Evolutionary conservation across 768 basidiomycete species (phyloP).

Genomic region (Tubosaeta sp.): DNA sequence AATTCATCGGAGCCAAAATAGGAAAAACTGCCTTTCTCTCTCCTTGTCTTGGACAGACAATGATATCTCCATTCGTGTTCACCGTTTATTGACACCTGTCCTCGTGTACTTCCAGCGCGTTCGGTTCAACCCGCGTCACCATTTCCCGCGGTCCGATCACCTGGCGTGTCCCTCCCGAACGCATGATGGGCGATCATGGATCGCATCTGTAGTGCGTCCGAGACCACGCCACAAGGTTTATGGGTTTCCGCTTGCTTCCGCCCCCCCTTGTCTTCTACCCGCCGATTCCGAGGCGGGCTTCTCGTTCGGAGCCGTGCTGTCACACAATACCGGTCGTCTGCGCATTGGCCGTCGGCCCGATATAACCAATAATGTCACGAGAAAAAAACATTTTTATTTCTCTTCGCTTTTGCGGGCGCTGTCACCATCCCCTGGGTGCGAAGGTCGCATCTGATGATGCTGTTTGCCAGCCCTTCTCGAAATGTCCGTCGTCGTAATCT

Average conservation of each 20-base stretch:
- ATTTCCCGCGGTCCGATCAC: slow-evolving; percentile 2
- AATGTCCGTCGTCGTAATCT: slow-evolving; percentile 9
- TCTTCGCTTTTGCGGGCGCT: background rate
- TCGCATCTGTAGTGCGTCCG: slow-evolving; percentile 1
- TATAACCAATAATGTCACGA: background rate
- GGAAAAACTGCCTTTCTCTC: background rate
- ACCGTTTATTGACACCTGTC: background rate
- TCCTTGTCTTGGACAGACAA: background rate
- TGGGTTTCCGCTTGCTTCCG: slow-evolving; percentile 5
- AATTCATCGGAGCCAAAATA: background rate
- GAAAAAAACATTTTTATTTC: background rate
- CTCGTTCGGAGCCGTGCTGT: background rate
- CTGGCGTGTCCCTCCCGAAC: background rate
- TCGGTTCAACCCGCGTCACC: slow-evolving; percentile 3
- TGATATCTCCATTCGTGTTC: slow-evolving; percentile 1
- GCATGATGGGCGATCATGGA: background rate
- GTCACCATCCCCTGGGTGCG: background rate
- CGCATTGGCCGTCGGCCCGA: background rate
- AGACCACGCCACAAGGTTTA: slow-evolving; percentile 5
- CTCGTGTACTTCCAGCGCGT: background rate
- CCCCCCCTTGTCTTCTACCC: background rate
- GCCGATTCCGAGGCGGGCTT: background rate
- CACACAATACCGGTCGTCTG: background rate
- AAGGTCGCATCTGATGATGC: background rate
- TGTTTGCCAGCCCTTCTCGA: background rate